Conservation (phyloP, 495 filamentous ascomycete species). For the Hypomontagnella submonticulosa region DNA sequence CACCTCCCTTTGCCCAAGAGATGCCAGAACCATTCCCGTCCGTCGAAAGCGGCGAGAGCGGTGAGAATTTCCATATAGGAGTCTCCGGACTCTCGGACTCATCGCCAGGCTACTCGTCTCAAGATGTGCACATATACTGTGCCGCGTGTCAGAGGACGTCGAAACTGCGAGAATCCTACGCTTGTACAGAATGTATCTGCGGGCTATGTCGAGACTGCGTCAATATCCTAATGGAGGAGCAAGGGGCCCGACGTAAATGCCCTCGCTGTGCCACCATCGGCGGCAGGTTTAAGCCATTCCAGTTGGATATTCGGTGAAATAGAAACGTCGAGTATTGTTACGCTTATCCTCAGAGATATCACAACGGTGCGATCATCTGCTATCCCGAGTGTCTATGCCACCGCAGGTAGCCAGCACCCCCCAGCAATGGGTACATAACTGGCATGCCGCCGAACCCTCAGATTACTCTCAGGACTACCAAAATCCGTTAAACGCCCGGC, state of each 20-base stretch:
- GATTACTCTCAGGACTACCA: constrained; percentile 3
- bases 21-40: constrained; percentile 83
- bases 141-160: constrained; percentile 80
- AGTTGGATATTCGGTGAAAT: constrained; percentile 69
- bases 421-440: constrained; percentile 3
- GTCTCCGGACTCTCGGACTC: constrained; percentile 63
- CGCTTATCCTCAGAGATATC: constrained; percentile 6
- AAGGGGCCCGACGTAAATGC: constrained; percentile 69
- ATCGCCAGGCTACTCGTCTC: constrained; percentile 64
- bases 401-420: neutral
- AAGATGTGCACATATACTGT: constrained; percentile 86
- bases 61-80: constrained; percentile 73
- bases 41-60: constrained; percentile 74
- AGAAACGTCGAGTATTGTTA: neutral
- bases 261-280: constrained; percentile 74
- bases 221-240: constrained; percentile 75
- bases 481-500: constrained; percentile 13
- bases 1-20: constrained; percentile 73
- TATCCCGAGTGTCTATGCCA: constrained; percentile 6
- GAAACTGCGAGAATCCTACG: constrained; percentile 81
- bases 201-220: constrained; percentile 89
- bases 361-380: neutral
- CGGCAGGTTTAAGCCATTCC: constrained; percentile 74
- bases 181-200: constrained; percentile 94
- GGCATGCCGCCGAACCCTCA: constrained; percentile 4